A percentile compares a stretch with the other conserved stretches of the same genome.
Evolutionary conservation across 371 early-diverging fungal species (phyloP).

Genomic region (Phascolomyces articulosus): DNA sequence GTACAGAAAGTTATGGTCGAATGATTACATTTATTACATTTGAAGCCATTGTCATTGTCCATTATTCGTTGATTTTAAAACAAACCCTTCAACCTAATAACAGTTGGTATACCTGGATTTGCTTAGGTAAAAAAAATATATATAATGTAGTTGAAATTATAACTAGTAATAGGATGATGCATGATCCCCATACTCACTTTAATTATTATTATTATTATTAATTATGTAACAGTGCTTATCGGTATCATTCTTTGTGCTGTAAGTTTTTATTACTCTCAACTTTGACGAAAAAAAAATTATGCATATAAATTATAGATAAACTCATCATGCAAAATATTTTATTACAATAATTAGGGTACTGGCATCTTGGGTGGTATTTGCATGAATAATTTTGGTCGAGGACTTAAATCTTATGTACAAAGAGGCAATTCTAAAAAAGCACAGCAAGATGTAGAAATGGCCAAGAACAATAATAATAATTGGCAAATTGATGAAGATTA

Average conservation of each 20-base stretch:
- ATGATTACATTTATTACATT: conserved; percentile 47
- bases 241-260: conserved; percentile 31
- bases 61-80: conserved; percentile 38
- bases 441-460: conserved; percentile 38
- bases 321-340: background rate
- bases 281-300: background rate
- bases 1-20: conserved; percentile 38
- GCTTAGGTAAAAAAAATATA: conserved; percentile 30
- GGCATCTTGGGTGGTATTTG: conserved; percentile 29
- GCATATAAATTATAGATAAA: background rate
- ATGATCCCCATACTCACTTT: background rate
- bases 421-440: conserved; percentile 27
- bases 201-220: background rate
- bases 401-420: conserved; percentile 41
- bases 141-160: no score
- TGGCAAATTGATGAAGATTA: conserved; percentile 51
- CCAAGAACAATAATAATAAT: conserved; percentile 28
- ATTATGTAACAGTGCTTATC: conserved; percentile 23
- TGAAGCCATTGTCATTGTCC: conserved; percentile 39
- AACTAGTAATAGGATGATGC: background rate
- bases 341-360: conserved; percentile 8
- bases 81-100: conserved; percentile 45
- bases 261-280: conserved; percentile 7
- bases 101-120: conserved; percentile 56
- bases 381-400: conserved; percentile 38